Conservation (phyloP, 177 flowering plant species). For the Vitis hybrid region DNA sequence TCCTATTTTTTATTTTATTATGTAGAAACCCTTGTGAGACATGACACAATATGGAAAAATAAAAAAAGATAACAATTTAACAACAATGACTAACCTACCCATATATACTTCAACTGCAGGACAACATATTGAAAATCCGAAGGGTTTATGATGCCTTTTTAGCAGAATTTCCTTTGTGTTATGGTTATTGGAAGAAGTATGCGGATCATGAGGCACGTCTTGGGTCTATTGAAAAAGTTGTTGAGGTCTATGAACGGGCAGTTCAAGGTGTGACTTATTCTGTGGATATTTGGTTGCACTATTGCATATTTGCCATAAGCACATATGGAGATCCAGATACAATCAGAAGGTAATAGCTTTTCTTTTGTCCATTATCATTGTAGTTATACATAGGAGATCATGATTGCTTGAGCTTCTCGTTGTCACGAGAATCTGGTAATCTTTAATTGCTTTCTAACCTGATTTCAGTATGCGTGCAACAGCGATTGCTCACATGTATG, state of each 20-base stretch:
- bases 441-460: slow-evolving; percentile 51
- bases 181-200: slow-evolving; percentile 99
- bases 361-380: slow-evolving; percentile 12
- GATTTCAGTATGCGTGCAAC: slow-evolving; percentile 62
- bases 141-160: slow-evolving; percentile 92
- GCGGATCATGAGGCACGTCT: slow-evolving; percentile 93
- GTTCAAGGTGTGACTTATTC: slow-evolving; percentile 96
- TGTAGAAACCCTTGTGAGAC: no score
- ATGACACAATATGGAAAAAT: no score
- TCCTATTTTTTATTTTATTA: no score
- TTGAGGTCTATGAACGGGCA: slow-evolving; percentile 93
- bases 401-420: slow-evolving; percentile 28
- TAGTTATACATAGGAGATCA: slow-evolving; percentile 19
- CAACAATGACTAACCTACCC: no score
- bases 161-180: slow-evolving; percentile 95
- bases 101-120: slow-evolving; percentile 39
- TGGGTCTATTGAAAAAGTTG: slow-evolving; percentile 81
- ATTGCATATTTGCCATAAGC: slow-evolving; percentile 78
- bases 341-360: slow-evolving; percentile 70
- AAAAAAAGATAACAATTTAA: no score
- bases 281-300: slow-evolving; percentile 98
- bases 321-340: slow-evolving; percentile 93
- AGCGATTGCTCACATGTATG: slow-evolving; percentile 49
- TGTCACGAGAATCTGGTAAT: slow-evolving; percentile 24
- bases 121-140: slow-evolving; percentile 69